Percentiles rank a stretch among this genome's conserved stretches.
Conservation (phyloP, 495 filamentous ascomycete genomes). For the Choiromyces venosus region DNA sequence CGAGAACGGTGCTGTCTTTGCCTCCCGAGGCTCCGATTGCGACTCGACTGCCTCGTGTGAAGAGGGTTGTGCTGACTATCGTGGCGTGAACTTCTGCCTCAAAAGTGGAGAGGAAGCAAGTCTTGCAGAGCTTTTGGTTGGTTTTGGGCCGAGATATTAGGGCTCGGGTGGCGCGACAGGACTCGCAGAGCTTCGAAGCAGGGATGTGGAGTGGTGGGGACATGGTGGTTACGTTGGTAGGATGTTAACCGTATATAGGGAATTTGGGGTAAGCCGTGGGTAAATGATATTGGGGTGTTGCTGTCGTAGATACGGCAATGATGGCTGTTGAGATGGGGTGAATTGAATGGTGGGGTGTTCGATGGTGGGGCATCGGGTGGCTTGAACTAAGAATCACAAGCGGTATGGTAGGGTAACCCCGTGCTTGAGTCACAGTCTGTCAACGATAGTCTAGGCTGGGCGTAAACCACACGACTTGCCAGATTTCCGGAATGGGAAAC, state of each 20-base stretch:
- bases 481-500: no score
- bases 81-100: conserved; percentile 92
- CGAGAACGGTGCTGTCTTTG: conserved; percentile 95
- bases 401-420: no score
- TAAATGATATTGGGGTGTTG: neutral
- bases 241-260: neutral
- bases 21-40: conserved; percentile 95
- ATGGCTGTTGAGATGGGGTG: neutral
- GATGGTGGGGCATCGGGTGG: neutral
- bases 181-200: conserved; percentile 59
- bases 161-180: conserved; percentile 70
- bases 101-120: conserved; percentile 79
- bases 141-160: conserved; percentile 92
- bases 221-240: neutral
- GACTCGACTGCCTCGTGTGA: conserved; percentile 75
- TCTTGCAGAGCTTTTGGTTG: conserved; percentile 80
- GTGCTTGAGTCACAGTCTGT: no score
- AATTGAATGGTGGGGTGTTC: neutral
- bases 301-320: neutral
- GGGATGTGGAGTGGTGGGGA: neutral
- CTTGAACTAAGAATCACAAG: neutral
- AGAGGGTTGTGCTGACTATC: conserved; percentile 70
- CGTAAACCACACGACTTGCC: no score
- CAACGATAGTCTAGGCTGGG: no score
- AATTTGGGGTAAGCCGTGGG: no score